Evolutionary conservation across 2,329 filamentous ascomycete genomes (phyloP).

Genomic region (Berkeleyomyces rouxiae): DNA sequence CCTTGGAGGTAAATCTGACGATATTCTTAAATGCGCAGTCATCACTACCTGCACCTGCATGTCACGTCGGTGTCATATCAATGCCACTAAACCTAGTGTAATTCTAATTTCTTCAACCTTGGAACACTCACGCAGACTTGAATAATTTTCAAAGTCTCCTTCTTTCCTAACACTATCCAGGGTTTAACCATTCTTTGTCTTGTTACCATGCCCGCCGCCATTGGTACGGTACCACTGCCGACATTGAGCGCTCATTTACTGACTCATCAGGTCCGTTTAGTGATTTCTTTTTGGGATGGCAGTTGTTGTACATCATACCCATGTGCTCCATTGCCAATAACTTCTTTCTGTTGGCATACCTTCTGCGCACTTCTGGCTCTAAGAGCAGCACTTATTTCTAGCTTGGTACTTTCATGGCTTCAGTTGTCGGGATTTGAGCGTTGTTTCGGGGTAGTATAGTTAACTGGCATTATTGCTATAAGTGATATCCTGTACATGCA

Average conservation of each 20-base stretch:
- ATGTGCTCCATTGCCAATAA: slow-evolving; percentile 69
- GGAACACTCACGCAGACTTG: too few species aligned
- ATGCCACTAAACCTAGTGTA: too few species aligned
- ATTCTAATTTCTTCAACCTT: slow-evolving; percentile 23
- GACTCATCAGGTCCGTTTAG: slow-evolving; percentile 53
- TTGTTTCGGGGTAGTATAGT: slow-evolving; percentile 51
- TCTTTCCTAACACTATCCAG: slow-evolving; percentile 70
- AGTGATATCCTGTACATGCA: slow-evolving; percentile 71
- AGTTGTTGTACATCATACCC: slow-evolving; percentile 69
- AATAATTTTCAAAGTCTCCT: slow-evolving; percentile 70
- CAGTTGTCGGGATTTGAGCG: slow-evolving; percentile 47
- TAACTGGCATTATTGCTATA: slow-evolving; percentile 54
- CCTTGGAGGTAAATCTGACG: slow-evolving; percentile 53
- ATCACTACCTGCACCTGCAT: slow-evolving; percentile 73
- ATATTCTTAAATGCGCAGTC: slow-evolving; percentile 61
- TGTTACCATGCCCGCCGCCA: slow-evolving; percentile 58
- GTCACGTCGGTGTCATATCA: slow-evolving; percentile 15
- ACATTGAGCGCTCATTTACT: slow-evolving; percentile 54
- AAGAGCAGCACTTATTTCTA: slow-evolving; percentile 63
- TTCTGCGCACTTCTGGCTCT: slow-evolving; percentile 69
- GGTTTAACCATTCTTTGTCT: slow-evolving; percentile 61
- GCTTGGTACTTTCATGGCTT: slow-evolving; percentile 55
- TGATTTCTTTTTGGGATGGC: slow-evolving; percentile 59
- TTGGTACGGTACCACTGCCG: slow-evolving; percentile 57
- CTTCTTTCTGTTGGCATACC: slow-evolving; percentile 73